Evolutionary conservation across 345 rosid genomes (phyloP), one percentile per base, ranked within the genome.

Genomic region (Linum trigynum): DNA sequence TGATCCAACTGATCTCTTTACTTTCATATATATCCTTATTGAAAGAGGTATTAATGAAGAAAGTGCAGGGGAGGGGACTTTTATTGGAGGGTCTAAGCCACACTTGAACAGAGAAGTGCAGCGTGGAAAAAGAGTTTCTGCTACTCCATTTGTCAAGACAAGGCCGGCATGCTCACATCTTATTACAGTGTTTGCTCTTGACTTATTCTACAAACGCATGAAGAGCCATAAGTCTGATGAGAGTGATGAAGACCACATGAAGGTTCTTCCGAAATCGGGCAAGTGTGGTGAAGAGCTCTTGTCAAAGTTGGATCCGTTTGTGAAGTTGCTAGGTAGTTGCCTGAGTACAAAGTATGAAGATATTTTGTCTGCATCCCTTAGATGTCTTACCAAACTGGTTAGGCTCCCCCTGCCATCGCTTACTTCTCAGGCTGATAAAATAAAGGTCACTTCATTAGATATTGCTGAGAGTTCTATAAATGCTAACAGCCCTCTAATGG

Each of bases 321-420:
- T 94, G 57, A 75, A 69, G 67, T 71, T 86, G 67, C 78, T 90
- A 57, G 79, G 90, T 55, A 71, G 67, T 57, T 88, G 97, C 82
- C 77, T 94, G 92, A 77, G 82, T 80, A 86, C 97, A 7, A 86
- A 86, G 72, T 88, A 88, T 70, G 95, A 90, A 81, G 86, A 87
- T 71, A 74, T 90, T 68, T 77, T 94, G 42, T 82, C 95, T 12
- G 77, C 85, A 61, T 83, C 92, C 55, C 82, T 94, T 57, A 82
- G 83, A 78, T 90, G 99, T 66, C 85, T 94, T 72, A 74, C 84
- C 69, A 80, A 78, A 69, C 72, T 90, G 68, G 71, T 94, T 65
- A 80, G 95, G 77, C 72, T 90, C 70, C 91, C 89, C 9, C 83
- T 90, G 69, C 96, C 90, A 39, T 84, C 95, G 55, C 86, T 94